Evolutionary conservation across 2,329 filamentous ascomycete genomes (phyloP), one percentile per base, ranked within the genome.

Genomic region (Colletotrichum echinochloae): DNA sequence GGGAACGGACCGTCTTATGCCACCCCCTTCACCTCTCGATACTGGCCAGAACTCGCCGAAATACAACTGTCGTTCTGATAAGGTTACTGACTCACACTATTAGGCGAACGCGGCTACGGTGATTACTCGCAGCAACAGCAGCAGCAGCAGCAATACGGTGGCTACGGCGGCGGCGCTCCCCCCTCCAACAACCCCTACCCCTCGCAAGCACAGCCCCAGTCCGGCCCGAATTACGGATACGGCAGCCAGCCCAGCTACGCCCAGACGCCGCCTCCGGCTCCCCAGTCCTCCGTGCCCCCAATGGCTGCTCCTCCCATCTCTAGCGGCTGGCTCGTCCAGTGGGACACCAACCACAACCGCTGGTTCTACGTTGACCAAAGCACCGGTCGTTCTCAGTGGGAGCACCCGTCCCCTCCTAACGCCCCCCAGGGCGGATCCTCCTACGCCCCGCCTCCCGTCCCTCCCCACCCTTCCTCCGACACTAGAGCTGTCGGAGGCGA

Each of bases 351-450:
- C 68, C 82, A 84, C 70, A 87, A 90, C 76, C 87, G 88, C 65
- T 91, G 88, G 82, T 92, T 88, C 81, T 93, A 90, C 76, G 83
- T 89, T 66, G 89, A 92, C 78, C 81, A 88, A 66, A 83, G 86
- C 56, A 88, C 88, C 16, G 88, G 89, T 26, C 86, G 85, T 68
- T 86, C 88, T 0, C 89, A 92, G 78, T 92, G 90, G 90, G 88
- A 91, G 72, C 83, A 85, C 20, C 89, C 90, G 71, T 75, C 70
- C 28, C 63, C 70, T 60, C 67, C 67, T 55, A 55, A 52, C 67
- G 59, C 62, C 11, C 59, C 59, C 39, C 59, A 67, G n/a, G 68
- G 62, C 49, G 49, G 60, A 39, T 64, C 66, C 39, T 55, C 66
- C 37, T 70, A 57, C 55, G 62, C 51, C 51, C 62, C 66, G 41